Base-by-base conservation (phyloP, 805 yeast species). In the Yarrowia deformans region DNA sequence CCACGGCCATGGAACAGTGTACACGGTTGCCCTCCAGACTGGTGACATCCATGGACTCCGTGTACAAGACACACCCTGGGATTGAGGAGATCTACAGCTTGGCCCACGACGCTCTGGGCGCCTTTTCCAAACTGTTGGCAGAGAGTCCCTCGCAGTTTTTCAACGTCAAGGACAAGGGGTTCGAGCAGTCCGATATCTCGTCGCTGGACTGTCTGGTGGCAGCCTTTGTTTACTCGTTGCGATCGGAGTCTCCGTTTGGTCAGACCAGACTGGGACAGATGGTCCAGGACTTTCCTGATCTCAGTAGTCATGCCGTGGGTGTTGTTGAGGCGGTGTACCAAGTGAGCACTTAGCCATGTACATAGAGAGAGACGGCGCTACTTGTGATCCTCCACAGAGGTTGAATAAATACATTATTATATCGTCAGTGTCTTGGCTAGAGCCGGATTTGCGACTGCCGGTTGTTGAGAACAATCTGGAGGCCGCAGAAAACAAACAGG, bases 401-500 rank as follows among this genome's bases (percentile, higher is more conserved):
- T 35, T 39, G 63, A 56, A 56, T 56, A 60, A 60, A 60, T 60
- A 60, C 52, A 60, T 60, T 63, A 63, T 56, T 56, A 56, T 23
- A 23, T 23, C 63, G 63, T 56, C 63, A 56, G 48, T 29, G 63
- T 56, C 46, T 23, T 9, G 16, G 16, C 54, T 72, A 80, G 56
- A 88, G 75, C 68, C 85, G 88, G 72, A 92, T 90, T 72, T 92
- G 82, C 67, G 84, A 83, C 75, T 88, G 88, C 77, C 88, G 88
- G 73, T 83, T 85, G 76, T 77, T 88, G 82, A 73, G 88, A 74
- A 84, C 80, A 23, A 92, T 86, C 79, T 94, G 98, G 73, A 87
- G 87, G 4, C 98, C 98, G 79, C 98, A 94, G 80, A 93, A 94
- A 40, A 89, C 81, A 75, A 95, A 90, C 84, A 93, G 92, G 40